These are phyloP conservation scores for Trichoderma pleuroti DNA, from an alignment of 2,329 filamentous ascomycete species.

Conservation along the genomic window DNA sequence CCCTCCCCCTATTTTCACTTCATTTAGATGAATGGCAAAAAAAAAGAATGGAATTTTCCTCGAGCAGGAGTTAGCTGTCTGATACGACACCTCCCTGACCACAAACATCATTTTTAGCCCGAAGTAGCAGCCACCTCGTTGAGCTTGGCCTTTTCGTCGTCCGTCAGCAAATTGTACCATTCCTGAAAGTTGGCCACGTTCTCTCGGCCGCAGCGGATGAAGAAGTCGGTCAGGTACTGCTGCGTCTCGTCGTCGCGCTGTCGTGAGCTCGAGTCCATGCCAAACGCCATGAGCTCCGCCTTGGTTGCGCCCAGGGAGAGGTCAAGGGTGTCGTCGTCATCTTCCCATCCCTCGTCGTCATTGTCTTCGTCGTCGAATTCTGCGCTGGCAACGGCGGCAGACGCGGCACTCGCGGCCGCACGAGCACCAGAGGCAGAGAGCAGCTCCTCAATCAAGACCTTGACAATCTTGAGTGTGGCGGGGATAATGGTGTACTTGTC, in stretches of 20 bases:
- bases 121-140: conserved; percentile 47
- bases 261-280: conserved; percentile 57
- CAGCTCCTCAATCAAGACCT: conserved; percentile 91
- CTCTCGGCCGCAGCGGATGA: conserved; percentile 57
- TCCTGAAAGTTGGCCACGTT: conserved; percentile 54
- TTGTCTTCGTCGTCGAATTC: conserved; percentile 63
- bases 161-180: conserved; percentile 54
- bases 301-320: conserved; percentile 67
- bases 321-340: conserved; percentile 73
- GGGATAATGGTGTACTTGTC: conserved; percentile 86
- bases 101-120: conserved; percentile 27
- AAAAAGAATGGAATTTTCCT: neutral
- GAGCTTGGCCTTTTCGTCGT: conserved; percentile 55
- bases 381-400: conserved; percentile 58
- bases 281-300: conserved; percentile 75
- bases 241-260: conserved; percentile 88
- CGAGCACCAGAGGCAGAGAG: conserved; percentile 70
- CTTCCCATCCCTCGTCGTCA: conserved; percentile 84
- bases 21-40: neutral
- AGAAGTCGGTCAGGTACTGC: conserved; percentile 78
- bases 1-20: neutral
- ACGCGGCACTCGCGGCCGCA: conserved; percentile 58
- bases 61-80: no score
- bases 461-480: conserved; percentile 90
- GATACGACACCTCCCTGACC: neutral